Evolutionary conservation across 2,329 filamentous ascomycete genomes (phyloP).

Genomic region (Hymenoscyphus fructigenus): DNA sequence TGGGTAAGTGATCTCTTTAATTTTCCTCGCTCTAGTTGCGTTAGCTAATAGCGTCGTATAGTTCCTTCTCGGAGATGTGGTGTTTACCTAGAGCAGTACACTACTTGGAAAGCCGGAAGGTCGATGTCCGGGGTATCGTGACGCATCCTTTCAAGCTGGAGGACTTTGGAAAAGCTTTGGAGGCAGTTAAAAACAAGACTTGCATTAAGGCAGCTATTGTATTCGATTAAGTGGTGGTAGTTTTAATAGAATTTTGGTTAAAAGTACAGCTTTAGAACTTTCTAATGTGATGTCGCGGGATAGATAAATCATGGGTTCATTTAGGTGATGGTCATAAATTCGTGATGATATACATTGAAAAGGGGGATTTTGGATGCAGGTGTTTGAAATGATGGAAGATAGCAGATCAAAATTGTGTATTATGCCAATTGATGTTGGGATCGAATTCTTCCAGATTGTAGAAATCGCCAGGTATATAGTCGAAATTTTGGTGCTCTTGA

Average conservation of each 20-base stretch:
- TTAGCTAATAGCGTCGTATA: background rate
- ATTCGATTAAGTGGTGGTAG: constrained; percentile 17
- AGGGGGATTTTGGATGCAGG: background rate
- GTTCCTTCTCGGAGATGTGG: constrained; percentile 26
- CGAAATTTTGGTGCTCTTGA: constrained; percentile 22
- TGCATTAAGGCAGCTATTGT: constrained; percentile 23
- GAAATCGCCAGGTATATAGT: constrained; percentile 21
- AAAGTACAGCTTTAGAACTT: background rate
- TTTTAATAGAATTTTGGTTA: background rate
- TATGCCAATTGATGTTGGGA: constrained; percentile 17
- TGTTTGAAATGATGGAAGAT: background rate
- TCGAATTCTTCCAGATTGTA: constrained; percentile 22
- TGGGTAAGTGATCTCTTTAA: constrained; percentile 12
- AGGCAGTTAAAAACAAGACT: constrained; percentile 21
- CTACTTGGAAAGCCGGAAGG: constrained; percentile 22
- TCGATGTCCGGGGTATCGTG: constrained; percentile 22
- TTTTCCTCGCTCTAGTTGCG: background rate
- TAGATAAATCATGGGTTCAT: background rate
- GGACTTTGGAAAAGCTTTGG: constrained; percentile 20
- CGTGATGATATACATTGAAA: no score
- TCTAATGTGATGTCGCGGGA: background rate
- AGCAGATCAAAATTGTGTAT: constrained; percentile 6
- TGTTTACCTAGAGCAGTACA: constrained; percentile 22
- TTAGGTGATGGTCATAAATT: background rate
- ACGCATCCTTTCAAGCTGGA: constrained; percentile 21